Evolutionary conservation across 257 asterid genomes (phyloP), one percentile per base, ranked within the genome.

Genomic region (Solanum neorickii): DNA sequence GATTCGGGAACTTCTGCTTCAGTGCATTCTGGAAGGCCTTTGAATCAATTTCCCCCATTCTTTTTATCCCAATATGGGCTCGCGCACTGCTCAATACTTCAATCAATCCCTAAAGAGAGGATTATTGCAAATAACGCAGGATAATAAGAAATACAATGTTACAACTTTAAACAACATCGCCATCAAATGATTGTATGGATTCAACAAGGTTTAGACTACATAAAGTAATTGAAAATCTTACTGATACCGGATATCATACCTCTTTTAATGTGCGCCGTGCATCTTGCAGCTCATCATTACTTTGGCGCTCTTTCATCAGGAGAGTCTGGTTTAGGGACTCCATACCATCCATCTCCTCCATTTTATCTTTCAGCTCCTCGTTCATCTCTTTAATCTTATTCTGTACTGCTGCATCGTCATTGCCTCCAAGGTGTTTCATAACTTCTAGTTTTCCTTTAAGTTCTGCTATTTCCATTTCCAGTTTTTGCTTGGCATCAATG

Each of bases 21-120:
- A 98, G 94, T 41, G 89, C 91, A 20, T 65, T 89, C 89, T 88
- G 91, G 82, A 95, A 94, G 60, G 93, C 86, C 92, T 93, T 93
- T 25, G 87, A 89, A 66, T 96, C 97, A n/a, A 95, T 88, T 70
- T 94, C 99, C 7, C 98, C 98, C 98, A 94, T 95, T 83, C 97
- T 91, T 89, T 93, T 95, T 49, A 96, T 89, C 85, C 98, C 97
- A 60, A 94, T 93, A 82, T 82, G 92, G 9, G 91, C 92, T 41
- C 94, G 95, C 77, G 31, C 70, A 87, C 93, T 91, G 44, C 23
- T 88, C 88, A 91, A 66, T 89, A 93, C 69, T 69, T 93, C 95
- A 20, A 46, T 82, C 86, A 96, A 90, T 52, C 94, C 95, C 98
- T 93, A 91, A 85, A 84, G 46, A 73, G 68, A 49, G 68, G 25